Conservation (phyloP, 139 green algal species). For the Microglena sp. region DNA sequence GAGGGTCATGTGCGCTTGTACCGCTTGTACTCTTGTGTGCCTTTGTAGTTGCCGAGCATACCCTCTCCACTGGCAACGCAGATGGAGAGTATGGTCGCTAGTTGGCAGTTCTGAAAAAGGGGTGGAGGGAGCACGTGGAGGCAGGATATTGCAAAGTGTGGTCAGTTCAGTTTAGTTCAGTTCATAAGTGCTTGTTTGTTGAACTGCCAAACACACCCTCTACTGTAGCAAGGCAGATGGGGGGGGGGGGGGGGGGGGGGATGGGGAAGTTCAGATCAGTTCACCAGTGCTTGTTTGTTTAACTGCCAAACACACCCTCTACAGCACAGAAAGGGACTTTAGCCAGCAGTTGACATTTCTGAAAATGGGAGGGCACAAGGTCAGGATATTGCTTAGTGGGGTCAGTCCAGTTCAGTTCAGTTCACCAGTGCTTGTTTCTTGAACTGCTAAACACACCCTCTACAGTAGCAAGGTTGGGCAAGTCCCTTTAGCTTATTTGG, state of each 20-base stretch:
- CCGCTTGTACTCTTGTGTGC: neutral
- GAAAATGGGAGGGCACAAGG: too few relatives aligned
- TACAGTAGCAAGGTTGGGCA: too few relatives aligned
- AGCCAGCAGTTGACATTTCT: too few relatives aligned
- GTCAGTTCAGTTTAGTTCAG: neutral
- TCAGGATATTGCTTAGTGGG: too few relatives aligned
- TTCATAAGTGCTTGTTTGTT: neutral
- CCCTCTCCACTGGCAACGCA: slow-evolving; percentile 9
- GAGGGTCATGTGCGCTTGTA: too few relatives aligned
- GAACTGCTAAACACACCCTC: too few relatives aligned
- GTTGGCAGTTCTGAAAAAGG: neutral
- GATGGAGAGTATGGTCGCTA: slow-evolving; percentile 5
- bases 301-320: neutral
- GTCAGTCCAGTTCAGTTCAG: neutral
- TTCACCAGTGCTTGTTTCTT: too few relatives aligned
- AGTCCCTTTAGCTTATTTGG: too few relatives aligned
- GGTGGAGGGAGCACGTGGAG: neutral
- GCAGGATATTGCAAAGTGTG: too few relatives aligned
- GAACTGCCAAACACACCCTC: neutral
- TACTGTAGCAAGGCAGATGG: slow-evolving; percentile 11
- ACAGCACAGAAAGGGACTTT: slow-evolving; percentile 10
- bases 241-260: too few relatives aligned
- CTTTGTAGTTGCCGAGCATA: neutral
- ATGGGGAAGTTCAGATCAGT: neutral
- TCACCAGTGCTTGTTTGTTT: neutral